Evolutionary conservation across 164 flowering plant genomes (phyloP), one percentile per base, ranked within the genome.

Genomic region (Kalanchoe fedtschenkoi): DNA sequence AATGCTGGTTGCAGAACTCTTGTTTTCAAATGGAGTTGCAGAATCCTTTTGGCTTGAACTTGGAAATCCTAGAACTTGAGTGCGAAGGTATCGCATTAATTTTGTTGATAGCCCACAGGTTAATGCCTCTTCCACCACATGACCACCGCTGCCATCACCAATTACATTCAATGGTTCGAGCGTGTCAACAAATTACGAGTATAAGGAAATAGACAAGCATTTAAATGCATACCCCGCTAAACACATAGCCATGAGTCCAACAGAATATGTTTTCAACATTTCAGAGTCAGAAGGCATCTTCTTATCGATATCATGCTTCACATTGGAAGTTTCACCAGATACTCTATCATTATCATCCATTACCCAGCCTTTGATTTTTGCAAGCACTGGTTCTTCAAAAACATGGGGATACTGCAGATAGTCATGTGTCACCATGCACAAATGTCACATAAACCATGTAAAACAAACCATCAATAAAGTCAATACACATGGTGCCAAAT

Each of bases 81-180:
- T 35, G n/a, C 97, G 97, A 73, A 95, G 89, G 71, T 75, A 91
- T 38, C 84, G 88, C 99, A 95, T 88, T 66, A 95, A 86, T 66
- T 95, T 95, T 35, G 96, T 82, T 30, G 99, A 73, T 67, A 95
- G 72, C 16, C 97, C 96, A 66, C 89, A 90, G 44, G 92, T 82
- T 75, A 93, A 71, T 21, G 85, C 99, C 74, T 88, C 97, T 72
- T 91, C 97, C 58, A 95, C 96, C 54, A 87, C 68, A 71, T 74
- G 86, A 70, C 82, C 86, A 60, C 87, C 93, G 46, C 98, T 93
- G 76, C 44, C 32, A 67, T 54, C 61, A 76, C 62, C 43, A 60
- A 61, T 43, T 62, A 64, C 5, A 11, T n/a, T 63, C 53, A 53
- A n/a, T 35, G 35, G 55, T n/a, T 51, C 46, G 8, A n/a, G 35